Evolutionary conservation across 2,329 filamentous ascomycete genomes (phyloP).

Genomic region (Xylariales sp.): DNA sequence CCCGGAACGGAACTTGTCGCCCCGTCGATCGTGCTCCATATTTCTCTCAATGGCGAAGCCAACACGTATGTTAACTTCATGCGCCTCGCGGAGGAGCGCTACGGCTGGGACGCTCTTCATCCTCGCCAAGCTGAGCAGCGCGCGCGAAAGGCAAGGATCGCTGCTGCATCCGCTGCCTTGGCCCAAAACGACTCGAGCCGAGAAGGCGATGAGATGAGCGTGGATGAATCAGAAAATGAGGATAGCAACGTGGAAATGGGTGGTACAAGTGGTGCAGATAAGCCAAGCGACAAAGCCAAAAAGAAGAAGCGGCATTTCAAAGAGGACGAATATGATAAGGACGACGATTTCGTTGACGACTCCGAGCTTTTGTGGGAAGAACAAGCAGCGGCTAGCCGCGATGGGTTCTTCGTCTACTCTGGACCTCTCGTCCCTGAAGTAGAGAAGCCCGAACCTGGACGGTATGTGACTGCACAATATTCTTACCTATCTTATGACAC

Average conservation of each 20-base stretch:
- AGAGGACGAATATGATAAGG: conserved; percentile 79
- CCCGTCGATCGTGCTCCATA: conserved; percentile 78
- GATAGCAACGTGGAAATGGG: conserved; percentile 89
- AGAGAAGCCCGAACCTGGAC: conserved; percentile 59
- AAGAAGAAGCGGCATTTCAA: conserved; percentile 79
- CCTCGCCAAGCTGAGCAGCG: conserved; percentile 85
- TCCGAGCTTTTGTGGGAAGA: conserved; percentile 95
- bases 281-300: conserved; percentile 53
- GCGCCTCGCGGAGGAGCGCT: conserved; percentile 86
- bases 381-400: conserved; percentile 86
- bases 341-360: conserved; percentile 85
- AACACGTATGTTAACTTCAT: conserved; percentile 97
- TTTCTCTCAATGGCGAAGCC: conserved; percentile 73
- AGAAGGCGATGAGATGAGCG: conserved; percentile 78
- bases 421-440: conserved; percentile 85
- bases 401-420: conserved; percentile 97
- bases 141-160: conserved; percentile 82
- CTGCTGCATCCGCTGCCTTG: conserved; percentile 79
- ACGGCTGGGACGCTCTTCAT: conserved; percentile 91
- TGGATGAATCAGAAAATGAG: conserved; percentile 69
- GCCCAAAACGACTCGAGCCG: conserved; percentile 68
- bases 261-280: conserved; percentile 59
- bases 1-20: conserved; percentile 55
- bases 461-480: conserved; percentile 34
- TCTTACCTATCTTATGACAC: not conserved